Percentiles rank a stretch among this genome's conserved stretches.
phyloP scores from a whole-genome alignment of 148 eudicot genomes.

The Polygonum aviculare region DNA sequence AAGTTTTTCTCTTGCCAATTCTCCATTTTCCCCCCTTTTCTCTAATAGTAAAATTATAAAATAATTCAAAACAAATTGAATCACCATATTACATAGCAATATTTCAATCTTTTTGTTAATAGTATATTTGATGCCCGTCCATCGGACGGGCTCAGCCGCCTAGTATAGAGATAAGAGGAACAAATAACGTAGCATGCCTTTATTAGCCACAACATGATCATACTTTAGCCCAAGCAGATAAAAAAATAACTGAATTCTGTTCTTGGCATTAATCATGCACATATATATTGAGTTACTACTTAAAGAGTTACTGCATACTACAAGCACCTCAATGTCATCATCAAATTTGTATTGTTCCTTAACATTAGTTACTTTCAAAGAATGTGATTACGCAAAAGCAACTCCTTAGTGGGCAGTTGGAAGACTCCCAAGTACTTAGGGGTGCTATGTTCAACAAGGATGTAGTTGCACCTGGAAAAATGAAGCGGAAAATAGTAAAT shows the following conservation, averaged over 20 bases:
- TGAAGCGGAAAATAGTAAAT: constrained; percentile 80
- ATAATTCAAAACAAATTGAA: no score
- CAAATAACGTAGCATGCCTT: background rate
- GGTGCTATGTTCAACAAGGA: constrained; percentile 96
- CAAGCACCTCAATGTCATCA: background rate
- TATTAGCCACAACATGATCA: background rate
- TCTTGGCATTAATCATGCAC: background rate
- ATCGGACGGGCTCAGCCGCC: no score
- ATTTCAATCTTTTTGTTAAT: no score
- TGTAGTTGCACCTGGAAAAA: constrained; percentile 88
- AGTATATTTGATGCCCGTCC: no score
- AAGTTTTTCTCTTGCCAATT: no score
- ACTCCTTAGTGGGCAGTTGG: constrained; percentile 84
- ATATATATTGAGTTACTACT: background rate
- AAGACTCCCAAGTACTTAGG: constrained; percentile 72
- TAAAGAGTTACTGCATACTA: no score
- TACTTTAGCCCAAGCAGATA: background rate
- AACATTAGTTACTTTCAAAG: background rate
- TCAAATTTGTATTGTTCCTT: background rate
- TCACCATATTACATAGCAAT: no score
- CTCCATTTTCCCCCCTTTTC: no score
- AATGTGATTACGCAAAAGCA: constrained; percentile 24
- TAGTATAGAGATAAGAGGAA: background rate
- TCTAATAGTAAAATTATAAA: no score
- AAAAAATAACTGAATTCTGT: background rate